Base-by-base conservation (phyloP, 768 basidiomycete genomes). In the Agaricus sinodeliciosus region DNA sequence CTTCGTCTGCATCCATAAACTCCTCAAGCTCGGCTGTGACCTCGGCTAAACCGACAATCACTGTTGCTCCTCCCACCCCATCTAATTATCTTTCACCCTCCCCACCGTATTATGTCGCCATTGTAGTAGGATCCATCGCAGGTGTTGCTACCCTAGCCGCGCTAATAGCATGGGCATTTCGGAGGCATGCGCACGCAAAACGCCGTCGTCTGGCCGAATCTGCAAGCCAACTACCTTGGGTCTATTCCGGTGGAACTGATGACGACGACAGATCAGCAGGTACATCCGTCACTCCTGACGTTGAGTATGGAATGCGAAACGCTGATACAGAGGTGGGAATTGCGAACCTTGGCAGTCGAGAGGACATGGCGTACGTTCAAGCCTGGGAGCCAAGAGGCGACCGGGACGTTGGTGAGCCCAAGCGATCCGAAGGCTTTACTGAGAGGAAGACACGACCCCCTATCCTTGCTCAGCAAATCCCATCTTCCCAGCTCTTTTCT, bases 121-220 rank as follows among this genome's bases (percentile, higher is more conserved):
- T 82, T 48, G 67, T 70, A n/a, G 65, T 82, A 3, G 80, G 75
- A 28, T 64, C 65, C 0, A 69, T 84, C 54, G 68, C 71, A 15
- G 67, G 72, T 31, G 56, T 79, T 45, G 74, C 76, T 5, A 69
- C 71, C 48, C 40, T 80, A 31, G 62, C 73, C 13, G 72, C 77
- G 36, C 57, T 81, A n/a, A 59, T 78, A 28, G 74, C 77, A 0
- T 80, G 74, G 73, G 70, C 67, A 55, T 61, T 82, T 52, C 73
- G 79, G 72, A 48, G 52, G 43, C 52, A 54, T 18, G 28, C 65
- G 45, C 69, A 68, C 45, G 65, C 62, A 42, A 67, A 64, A 48
- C 68, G 67, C 11, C 66, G 67, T 37, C 61, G 70, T n/a, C 65
- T 67, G 27, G 55, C 65, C 46, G 63, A 67, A 9, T 67, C 69